These are phyloP conservation scores for Aspergillus sp. DNA, from an alignment of 2,329 filamentous ascomycete genomes.

Conservation along the genomic window DNA sequence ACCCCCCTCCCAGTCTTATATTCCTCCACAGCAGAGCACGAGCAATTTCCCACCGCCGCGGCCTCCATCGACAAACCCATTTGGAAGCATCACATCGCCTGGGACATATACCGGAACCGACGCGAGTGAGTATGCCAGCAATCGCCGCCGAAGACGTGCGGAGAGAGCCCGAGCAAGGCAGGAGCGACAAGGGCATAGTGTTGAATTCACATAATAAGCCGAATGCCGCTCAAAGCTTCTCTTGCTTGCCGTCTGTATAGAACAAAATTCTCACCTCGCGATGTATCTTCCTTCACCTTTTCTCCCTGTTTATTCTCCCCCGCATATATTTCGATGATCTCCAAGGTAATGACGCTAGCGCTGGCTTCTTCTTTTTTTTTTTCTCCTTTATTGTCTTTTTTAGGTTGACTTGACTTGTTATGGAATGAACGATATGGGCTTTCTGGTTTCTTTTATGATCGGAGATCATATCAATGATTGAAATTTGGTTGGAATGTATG, in stretches of 20 bases:
- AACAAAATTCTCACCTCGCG: conserved; percentile 5
- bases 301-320: not conserved
- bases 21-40: conserved; percentile 22
- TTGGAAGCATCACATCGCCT: conserved; percentile 43
- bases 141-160: conserved; percentile 53
- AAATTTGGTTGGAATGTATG: not conserved
- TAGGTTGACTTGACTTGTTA: not conserved
- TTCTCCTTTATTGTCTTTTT: not conserved
- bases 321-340: conserved; percentile 1
- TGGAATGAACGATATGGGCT: not conserved
- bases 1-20: conserved; percentile 23
- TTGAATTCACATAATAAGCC: conserved; percentile 48
- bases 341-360: conserved; percentile 11
- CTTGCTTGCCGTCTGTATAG: conserved; percentile 9
- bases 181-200: conserved; percentile 44
- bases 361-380: not conserved
- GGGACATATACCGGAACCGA: conserved; percentile 50
- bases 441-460: not conserved
- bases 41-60: conserved; percentile 26
- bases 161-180: conserved; percentile 50
- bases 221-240: not conserved
- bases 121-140: conserved; percentile 54
- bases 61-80: conserved; percentile 41
- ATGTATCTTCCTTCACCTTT: conserved; percentile 1
- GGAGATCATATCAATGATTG: not conserved